Conservation (phyloP, 495 filamentous ascomycete species). For the Lasiosphaeria miniovina region DNA sequence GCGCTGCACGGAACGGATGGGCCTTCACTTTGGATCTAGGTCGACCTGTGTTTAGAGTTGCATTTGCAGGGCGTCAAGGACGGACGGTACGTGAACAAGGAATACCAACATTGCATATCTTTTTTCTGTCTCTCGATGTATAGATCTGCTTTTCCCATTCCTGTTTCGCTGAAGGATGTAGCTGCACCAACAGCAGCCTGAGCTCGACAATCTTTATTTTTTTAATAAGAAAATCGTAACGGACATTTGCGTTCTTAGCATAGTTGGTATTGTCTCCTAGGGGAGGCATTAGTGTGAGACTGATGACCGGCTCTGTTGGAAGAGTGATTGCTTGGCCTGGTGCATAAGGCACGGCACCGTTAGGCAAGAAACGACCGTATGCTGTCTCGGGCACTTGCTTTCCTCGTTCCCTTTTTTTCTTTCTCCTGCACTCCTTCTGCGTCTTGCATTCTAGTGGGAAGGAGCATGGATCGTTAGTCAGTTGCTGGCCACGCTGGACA, state of each 20-base stretch:
- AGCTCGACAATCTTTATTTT: no score
- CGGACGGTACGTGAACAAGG: constrained; percentile 26
- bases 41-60: constrained; percentile 16
- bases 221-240: no score
- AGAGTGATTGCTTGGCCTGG: not conserved
- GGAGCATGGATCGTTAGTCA: constrained; percentile 5
- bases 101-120: constrained; percentile 32
- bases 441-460: not conserved
- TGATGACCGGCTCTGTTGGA: not conserved
- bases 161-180: not conserved
- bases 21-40: constrained; percentile 2
- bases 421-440: not conserved
- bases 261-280: no score
- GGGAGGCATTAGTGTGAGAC: not conserved
- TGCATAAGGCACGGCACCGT: no score
- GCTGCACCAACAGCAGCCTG: no score
- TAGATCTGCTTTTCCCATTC: not conserved
- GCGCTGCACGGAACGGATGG: constrained; percentile 5
- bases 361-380: no score
- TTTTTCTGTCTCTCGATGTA: constrained; percentile 11
- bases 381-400: not conserved
- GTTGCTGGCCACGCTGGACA: not conserved
- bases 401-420: constrained; percentile 10
- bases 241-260: no score
- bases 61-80: constrained; percentile 33